Base-by-base conservation (phyloP, 2,329 filamentous ascomycete species). In the Mycosphaerella sp. region DNA sequence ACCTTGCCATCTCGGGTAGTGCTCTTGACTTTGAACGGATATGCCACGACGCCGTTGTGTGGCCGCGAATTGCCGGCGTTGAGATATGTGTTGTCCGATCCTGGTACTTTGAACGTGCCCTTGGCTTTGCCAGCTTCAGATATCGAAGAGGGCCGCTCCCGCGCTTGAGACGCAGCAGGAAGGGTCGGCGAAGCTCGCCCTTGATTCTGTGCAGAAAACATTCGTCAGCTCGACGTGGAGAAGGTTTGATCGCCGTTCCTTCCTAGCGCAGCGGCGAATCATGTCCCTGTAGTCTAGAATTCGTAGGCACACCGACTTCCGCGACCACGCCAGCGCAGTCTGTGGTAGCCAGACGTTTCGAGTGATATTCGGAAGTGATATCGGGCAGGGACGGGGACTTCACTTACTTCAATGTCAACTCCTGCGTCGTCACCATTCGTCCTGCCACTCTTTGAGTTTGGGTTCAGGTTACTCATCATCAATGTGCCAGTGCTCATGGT, bases 41-140 rank as follows among this genome's bases (percentile, higher is more conserved):
- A 79, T 0, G 87, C 85, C 26, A 89, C 80, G 0, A 85, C 84
- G 17, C 81, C 82, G 5, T 86, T 75, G 44, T 82, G 83, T 0
- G 86, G 84, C 2, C 86, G 75, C 64, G 84, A 86, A 4, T 80
- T 80, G 74, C 58, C 76, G 70, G 43, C 78, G 63, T 64, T 74
- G 7, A 75, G 77, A 31, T 74, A 72, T 0, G 77, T 72, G 1
- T 75, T 72, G 2, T 75, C 66, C 0, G 72, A 74, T 2, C 57
- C 63, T 5, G 59, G 65, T 21, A 64, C 64, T 41, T 62, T 62
- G 34, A 59, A 56, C 29, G 55, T 55, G 26, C 59, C 59, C 45
- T 56, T 55, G 29, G 54, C 51, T 46, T 47, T 61, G 49, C 48
- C 49, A 41, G 57, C 48, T 31, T 62, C 60, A 14, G 53, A 51